phyloP scores from a whole-genome alignment of 78 protist species.

The Protostelium mycophagum region DNA sequence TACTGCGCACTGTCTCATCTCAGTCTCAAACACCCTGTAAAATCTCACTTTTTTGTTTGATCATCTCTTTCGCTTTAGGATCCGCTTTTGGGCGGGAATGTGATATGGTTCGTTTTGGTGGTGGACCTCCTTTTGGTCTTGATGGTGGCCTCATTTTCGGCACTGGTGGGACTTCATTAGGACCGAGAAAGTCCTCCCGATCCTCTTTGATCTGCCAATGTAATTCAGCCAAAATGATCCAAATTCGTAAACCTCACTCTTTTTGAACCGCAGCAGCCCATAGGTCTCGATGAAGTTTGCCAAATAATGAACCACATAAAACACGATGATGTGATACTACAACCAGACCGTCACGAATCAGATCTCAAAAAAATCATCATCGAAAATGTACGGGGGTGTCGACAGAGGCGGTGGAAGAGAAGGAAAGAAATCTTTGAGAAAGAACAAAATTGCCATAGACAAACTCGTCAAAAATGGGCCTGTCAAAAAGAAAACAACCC shows the following conservation, averaged over 20 bases:
- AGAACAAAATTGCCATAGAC: slow-evolving; percentile 9
- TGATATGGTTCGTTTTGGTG: background rate
- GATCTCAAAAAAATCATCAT: no score
- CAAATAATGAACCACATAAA: no score
- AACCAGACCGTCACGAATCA: no score
- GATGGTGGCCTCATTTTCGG: background rate
- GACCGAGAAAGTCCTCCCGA: background rate
- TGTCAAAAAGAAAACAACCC: background rate
- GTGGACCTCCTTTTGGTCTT: background rate
- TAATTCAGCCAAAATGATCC: background rate
- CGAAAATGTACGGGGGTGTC: background rate
- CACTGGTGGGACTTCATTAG: background rate
- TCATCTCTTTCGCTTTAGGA: background rate
- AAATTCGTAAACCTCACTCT: background rate
- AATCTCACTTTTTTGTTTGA: background rate
- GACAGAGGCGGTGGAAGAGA: background rate
- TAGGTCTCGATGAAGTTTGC: no score
- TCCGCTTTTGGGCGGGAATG: background rate
- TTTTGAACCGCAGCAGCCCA: background rate
- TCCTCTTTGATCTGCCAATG: background rate
- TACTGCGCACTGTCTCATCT: background rate
- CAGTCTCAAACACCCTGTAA: background rate
- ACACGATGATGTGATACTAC: no score
- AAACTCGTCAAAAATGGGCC: background rate
- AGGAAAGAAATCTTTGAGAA: slow-evolving; percentile 11